A percentile compares a stretch with the other conserved stretches of the same genome.
Evolutionary conservation across 805 yeast genomes (phyloP).

Genomic region (Lachancea mirantina): DNA sequence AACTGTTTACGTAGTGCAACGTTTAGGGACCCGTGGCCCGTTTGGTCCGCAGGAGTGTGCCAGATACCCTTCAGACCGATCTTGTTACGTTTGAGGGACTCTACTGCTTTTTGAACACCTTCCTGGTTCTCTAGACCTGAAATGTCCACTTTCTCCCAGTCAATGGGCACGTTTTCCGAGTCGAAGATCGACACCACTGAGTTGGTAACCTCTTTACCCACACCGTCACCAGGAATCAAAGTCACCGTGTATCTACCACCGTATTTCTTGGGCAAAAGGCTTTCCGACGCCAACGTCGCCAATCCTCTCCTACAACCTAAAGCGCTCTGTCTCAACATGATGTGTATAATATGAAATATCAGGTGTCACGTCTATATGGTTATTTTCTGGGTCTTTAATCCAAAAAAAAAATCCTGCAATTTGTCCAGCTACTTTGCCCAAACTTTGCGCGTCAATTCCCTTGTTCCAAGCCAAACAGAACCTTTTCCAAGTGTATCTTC

Average conservation of each 20-base stretch:
- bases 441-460: too few species aligned
- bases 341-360: too few species aligned
- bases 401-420: too few species aligned
- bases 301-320: slow-evolving; percentile 31
- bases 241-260: slow-evolving; percentile 95
- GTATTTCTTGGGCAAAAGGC: slow-evolving; percentile 77
- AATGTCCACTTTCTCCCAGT: slow-evolving; percentile 81
- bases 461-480: too few species aligned
- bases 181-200: slow-evolving; percentile 86
- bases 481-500: too few species aligned
- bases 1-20: slow-evolving; percentile 95
- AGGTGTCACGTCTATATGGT: too few species aligned
- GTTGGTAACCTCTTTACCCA: slow-evolving; percentile 91
- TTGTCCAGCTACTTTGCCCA: too few species aligned
- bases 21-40: slow-evolving; percentile 78
- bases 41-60: slow-evolving; percentile 75
- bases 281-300: slow-evolving; percentile 55
- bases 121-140: slow-evolving; percentile 48
- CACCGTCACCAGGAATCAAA: slow-evolving; percentile 96
- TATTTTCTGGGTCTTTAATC: too few species aligned
- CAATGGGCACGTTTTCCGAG: slow-evolving; percentile 83
- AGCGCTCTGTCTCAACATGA: slow-evolving; percentile 29
- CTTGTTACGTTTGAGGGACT: slow-evolving; percentile 89
- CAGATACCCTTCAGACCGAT: slow-evolving; percentile 95
- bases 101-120: slow-evolving; percentile 76